Evolutionary conservation across 2,329 filamentous ascomycete genomes (phyloP).

Genomic region (Paecilomyces fulvus): DNA sequence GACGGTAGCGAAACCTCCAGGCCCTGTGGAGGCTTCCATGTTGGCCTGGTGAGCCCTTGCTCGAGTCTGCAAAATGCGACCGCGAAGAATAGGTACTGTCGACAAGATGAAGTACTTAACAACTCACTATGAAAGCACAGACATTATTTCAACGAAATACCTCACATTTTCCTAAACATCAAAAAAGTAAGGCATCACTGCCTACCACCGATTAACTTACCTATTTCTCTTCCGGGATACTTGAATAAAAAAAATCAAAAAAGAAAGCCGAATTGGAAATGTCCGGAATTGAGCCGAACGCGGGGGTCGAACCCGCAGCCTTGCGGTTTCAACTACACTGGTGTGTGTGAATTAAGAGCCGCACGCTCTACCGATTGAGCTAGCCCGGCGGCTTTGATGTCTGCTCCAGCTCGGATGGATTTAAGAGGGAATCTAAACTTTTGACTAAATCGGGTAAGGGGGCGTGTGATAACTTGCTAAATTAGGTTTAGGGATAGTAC

Average conservation of each 20-base stretch:
- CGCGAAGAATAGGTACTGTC: no score
- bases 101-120: no score
- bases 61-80: background rate
- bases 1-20: no score
- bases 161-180: no score
- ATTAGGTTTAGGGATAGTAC: no score
- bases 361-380: constrained; percentile 46
- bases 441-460: background rate
- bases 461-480: background rate
- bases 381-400: constrained; percentile 30
- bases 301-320: constrained; percentile 50
- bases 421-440: background rate
- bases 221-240: background rate
- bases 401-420: background rate
- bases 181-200: background rate
- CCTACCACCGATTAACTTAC: background rate
- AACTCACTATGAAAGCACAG: no score
- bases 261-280: background rate
- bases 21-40: background rate
- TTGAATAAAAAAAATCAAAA: background rate
- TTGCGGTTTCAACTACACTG: constrained; percentile 32
- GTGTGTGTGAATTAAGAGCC: constrained; percentile 32
- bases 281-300: background rate
- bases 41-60: background rate
- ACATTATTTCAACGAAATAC: no score